Percentiles rank a stretch among this genome's conserved stretches.
These are phyloP conservation scores for Gremmenia infestans DNA, from an alignment of 2,329 filamentous ascomycete species.

Conservation along the genomic window DNA sequence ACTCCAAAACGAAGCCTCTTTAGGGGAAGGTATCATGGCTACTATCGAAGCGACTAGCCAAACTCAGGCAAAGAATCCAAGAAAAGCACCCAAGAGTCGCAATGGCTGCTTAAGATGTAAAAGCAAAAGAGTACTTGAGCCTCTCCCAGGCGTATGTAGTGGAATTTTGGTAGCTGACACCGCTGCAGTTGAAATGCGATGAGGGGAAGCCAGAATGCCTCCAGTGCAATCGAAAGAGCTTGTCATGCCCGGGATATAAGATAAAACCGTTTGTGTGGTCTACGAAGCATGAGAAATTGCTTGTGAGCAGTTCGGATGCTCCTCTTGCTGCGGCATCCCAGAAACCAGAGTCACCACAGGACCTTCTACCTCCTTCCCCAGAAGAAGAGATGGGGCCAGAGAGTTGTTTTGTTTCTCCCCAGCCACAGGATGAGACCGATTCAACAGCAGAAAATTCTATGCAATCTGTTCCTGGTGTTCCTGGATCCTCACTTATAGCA, in stretches of 20 bases:
- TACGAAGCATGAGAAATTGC: constrained; percentile 29
- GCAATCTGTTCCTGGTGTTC: background rate
- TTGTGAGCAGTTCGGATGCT: constrained; percentile 6
- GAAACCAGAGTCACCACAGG: background rate
- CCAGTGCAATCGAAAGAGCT: constrained; percentile 23
- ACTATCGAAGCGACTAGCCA: background rate
- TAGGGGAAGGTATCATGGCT: too few species aligned
- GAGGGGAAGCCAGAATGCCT: constrained; percentile 27
- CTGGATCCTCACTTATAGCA: background rate
- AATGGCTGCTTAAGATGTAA: constrained; percentile 28
- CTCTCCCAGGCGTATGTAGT: background rate
- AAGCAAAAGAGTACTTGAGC: constrained; percentile 22
- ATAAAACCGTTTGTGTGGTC: constrained; percentile 26
- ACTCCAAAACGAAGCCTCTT: too few species aligned
- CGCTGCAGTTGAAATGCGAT: constrained; percentile 27
- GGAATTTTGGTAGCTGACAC: constrained; percentile 1
- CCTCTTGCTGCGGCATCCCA: constrained; percentile 3
- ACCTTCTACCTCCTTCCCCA: background rate
- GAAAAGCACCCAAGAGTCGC: constrained; percentile 26
- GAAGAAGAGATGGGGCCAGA: background rate
- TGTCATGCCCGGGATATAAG: constrained; percentile 26
- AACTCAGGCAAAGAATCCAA: constrained; percentile 15
- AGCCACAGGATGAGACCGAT: background rate
- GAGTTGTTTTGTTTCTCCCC: background rate
- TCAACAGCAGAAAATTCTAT: background rate